Evolutionary conservation across 768 basidiomycete species (phyloP).

Genomic region (Pholiota microspora): DNA sequence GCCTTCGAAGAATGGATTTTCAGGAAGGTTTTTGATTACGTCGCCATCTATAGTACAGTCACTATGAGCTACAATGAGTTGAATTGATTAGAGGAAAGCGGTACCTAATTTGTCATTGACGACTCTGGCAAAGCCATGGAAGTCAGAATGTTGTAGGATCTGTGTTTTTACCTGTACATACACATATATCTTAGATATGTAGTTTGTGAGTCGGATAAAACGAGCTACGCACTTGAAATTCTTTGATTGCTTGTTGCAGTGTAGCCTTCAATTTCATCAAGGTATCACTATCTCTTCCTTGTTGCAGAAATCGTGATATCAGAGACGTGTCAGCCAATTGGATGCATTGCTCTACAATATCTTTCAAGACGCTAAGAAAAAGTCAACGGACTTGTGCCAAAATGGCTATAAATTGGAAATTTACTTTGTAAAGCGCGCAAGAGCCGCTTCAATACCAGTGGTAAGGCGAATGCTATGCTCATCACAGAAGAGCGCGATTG

Average conservation of each 20-base stretch:
- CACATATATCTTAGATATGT: neutral
- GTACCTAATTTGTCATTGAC: neutral
- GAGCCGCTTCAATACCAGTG: neutral
- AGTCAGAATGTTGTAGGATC: neutral
- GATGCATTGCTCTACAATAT: neutral
- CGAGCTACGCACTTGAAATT: neutral
- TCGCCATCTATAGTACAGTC: neutral
- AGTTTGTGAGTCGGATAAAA: neutral
- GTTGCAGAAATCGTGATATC: neutral
- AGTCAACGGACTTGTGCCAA: neutral
- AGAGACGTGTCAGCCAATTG: neutral
- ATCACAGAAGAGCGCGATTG: neutral
- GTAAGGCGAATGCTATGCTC: neutral
- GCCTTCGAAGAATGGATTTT: neutral
- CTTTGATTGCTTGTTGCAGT: neutral
- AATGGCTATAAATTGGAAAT: neutral
- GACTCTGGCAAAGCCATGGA: neutral
- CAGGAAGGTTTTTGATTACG: neutral
- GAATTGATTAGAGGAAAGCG: neutral
- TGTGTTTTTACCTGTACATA: neutral
- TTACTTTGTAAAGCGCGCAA: neutral
- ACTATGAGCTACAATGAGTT: neutral
- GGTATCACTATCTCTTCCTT: conserved; percentile 3
- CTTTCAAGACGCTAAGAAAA: neutral
- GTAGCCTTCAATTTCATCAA: neutral